These are phyloP conservation scores for Oryza rufipogon DNA, from an alignment of 176 grass and related monocot species.

Conservation along the genomic window DNA sequence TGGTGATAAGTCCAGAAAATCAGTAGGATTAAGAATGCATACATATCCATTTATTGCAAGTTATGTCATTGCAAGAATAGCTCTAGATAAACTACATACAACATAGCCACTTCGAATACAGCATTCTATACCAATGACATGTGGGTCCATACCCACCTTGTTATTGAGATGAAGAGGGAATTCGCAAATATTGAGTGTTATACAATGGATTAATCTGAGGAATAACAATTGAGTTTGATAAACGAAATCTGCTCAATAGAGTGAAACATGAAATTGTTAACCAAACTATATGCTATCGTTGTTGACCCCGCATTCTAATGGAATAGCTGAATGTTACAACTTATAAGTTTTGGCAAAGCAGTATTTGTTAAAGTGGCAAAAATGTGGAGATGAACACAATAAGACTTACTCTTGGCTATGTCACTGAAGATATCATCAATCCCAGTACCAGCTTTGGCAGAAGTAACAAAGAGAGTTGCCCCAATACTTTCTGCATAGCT, in stretches of 20 bases:
- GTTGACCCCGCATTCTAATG: not conserved
- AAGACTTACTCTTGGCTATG: conserved; percentile 67
- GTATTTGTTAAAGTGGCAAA: not conserved
- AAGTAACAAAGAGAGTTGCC: conserved; percentile 68
- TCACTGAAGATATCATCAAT: conserved; percentile 69
- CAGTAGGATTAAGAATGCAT: not conserved
- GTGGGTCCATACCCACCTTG: not conserved
- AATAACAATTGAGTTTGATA: not conserved
- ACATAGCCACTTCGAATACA: not conserved
- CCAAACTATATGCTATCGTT: not conserved
- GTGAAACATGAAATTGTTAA: not conserved
- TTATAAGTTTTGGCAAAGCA: not conserved
- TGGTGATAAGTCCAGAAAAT: not conserved
- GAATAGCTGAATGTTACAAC: not conserved
- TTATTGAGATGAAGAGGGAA: not conserved
- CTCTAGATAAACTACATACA: not conserved
- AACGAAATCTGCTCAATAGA: not conserved
- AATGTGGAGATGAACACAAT: not conserved
- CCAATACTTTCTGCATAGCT: conserved; percentile 75
- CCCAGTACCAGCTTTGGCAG: conserved; percentile 72
- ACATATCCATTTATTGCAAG: not conserved
- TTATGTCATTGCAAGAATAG: not conserved
- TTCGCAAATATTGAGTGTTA: not conserved
- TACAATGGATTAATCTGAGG: not conserved
- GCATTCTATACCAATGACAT: not conserved